Evolutionary conservation across 768 basidiomycete genomes (phyloP), one percentile per base, ranked within the genome.

Genomic region (Kondoa subrosea): DNA sequence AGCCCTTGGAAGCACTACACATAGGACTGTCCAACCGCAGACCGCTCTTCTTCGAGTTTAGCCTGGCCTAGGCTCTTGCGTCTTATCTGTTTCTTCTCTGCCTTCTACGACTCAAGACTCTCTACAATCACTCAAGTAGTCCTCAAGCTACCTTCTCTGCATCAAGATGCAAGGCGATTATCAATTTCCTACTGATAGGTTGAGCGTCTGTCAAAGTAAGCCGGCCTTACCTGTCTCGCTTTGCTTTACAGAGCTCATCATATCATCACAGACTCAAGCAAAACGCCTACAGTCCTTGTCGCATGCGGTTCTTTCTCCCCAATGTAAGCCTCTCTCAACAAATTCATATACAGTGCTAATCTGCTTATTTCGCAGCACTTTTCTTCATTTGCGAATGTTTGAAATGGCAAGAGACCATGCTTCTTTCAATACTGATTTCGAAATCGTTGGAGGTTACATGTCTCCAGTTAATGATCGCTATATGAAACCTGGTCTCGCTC

Each of bases 391-490:
- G 16, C 88, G 95, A 72, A 96, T 99, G 91, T 99, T 97, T 78
- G 95, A 97, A 77, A 97, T 99, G 95, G 95, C 93, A 67, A 88
- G 87, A 79, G 95, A 97, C 81, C 91, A 91, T 74, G 84, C 88
- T 65, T 85, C 89, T 64, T 88, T 91, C 73, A 89, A 91, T 77
- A 91, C 89, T 61, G 81, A 88, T 71, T 95, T 89, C 74, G 90
- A 95, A 78, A 88, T 99, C 73, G 82, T 96, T 74, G 95, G 88
- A 30, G 91, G 91, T 1, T 97, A 96, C 79, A 84, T 96, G 74
- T 93, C 91, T 72, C 93, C 95, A 33, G 95, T 99, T 76, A 87
- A 85, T 75, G 91, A 93, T 81, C 81, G 83, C 81, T 99, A 99
- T 85, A 89, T 91, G 83, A 99, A 99, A 77, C 85, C 88, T 40